Percentiles rank a stretch among this genome's conserved stretches.
Conservation (phyloP, 805 yeast species). For the Barnettozyma sp. region DNA sequence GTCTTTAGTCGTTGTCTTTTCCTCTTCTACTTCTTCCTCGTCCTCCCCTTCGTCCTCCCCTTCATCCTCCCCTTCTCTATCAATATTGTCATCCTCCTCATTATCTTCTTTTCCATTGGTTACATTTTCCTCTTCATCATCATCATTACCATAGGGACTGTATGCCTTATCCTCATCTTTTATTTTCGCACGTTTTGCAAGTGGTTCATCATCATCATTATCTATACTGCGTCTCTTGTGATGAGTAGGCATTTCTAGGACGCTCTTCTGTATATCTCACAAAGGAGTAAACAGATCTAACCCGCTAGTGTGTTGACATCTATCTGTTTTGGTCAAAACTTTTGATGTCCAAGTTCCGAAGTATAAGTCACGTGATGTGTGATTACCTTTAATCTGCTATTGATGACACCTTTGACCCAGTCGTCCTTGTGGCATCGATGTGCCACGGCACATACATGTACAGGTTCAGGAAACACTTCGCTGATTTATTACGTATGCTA, state of each 20-base stretch:
- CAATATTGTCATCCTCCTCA: slow-evolving; percentile 22
- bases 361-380: too few species aligned
- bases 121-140: slow-evolving; percentile 11
- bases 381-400: too few species aligned
- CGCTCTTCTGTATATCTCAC: neutral
- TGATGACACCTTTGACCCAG: too few species aligned
- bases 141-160: slow-evolving; percentile 18
- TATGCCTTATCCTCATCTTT: slow-evolving; percentile 24
- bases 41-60: slow-evolving; percentile 21
- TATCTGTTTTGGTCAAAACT: too few species aligned
- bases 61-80: slow-evolving; percentile 20
- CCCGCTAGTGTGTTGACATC: too few species aligned
- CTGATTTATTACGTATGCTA: too few species aligned
- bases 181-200: slow-evolving; percentile 23
- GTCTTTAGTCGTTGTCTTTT: slow-evolving; percentile 20
- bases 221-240: slow-evolving; percentile 15
- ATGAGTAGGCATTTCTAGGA: slow-evolving; percentile 5
- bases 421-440: too few species aligned
- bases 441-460: too few species aligned
- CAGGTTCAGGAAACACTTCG: too few species aligned
- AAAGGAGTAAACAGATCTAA: too few species aligned
- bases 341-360: too few species aligned
- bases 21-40: slow-evolving; percentile 18
- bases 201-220: slow-evolving; percentile 26
- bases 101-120: slow-evolving; percentile 13